phyloP scores from a whole-genome alignment of 306 rosid genomes.

The Pyrus communis region DNA sequence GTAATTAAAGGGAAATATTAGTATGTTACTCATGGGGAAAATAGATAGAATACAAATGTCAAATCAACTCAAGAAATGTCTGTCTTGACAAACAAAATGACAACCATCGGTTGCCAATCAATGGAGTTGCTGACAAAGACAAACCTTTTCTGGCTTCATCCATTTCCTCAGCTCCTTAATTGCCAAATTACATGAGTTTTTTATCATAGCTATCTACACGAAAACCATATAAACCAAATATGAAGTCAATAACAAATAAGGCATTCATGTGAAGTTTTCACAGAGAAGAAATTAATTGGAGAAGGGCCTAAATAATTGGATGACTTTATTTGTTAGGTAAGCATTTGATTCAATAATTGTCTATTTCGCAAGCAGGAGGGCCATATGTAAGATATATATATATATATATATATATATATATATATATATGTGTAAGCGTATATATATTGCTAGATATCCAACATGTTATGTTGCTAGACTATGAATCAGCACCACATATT shows the following conservation, averaged over 20 bases:
- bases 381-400: background rate
- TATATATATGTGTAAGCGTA: background rate
- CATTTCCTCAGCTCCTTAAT: constrained; percentile 58
- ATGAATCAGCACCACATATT: background rate
- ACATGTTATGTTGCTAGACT: background rate
- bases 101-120: background rate
- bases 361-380: background rate
- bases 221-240: constrained; percentile 12
- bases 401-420: too few relatives aligned
- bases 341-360: background rate
- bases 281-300: background rate
- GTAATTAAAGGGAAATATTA: constrained; percentile 15
- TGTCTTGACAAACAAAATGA: background rate
- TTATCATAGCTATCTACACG: constrained; percentile 65
- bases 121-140: constrained; percentile 4
- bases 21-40: background rate
- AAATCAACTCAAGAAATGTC: background rate
- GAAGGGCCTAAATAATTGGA: background rate
- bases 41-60: background rate
- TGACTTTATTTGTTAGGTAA: background rate
- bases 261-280: background rate
- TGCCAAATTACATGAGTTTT: constrained; percentile 46
- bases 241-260: background rate
- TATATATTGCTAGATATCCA: background rate
- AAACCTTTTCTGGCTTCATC: constrained; percentile 85